Evolutionary conservation across 768 basidiomycete species (phyloP).

Genomic region (Termitomyces sp.): DNA sequence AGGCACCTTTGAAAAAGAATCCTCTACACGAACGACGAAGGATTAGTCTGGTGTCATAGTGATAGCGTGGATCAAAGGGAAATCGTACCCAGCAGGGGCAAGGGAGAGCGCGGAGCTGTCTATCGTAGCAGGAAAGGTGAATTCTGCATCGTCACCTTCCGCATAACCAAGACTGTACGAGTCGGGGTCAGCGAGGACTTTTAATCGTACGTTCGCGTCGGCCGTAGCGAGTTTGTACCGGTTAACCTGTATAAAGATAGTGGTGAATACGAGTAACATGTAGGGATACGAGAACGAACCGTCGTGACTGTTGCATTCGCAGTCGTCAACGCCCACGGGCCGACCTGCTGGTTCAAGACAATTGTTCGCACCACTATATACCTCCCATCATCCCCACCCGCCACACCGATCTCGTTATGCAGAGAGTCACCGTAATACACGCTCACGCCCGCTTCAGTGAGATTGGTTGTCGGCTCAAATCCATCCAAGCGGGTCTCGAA

Average conservation of each 20-base stretch:
- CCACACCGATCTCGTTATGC: constrained; percentile 35
- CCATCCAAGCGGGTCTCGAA: constrained; percentile 31
- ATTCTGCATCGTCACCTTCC: constrained; percentile 23
- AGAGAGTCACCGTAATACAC: constrained; percentile 33
- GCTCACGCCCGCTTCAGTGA: constrained; percentile 35
- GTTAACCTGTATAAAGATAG: constrained; percentile 10
- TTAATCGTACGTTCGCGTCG: constrained; percentile 25
- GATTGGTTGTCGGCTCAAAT: constrained; percentile 25
- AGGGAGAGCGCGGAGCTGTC: constrained; percentile 30
- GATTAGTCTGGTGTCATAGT: not conserved
- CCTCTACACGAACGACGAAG: constrained; percentile 19
- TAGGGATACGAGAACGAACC: constrained; percentile 13
- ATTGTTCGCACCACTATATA: constrained; percentile 27
- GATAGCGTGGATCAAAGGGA: not conserved
- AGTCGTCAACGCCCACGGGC: constrained; percentile 30
- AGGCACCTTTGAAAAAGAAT: constrained; percentile 35
- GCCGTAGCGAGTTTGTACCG: constrained; percentile 18
- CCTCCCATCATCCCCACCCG: constrained; percentile 20
- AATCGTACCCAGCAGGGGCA: constrained; percentile 29
- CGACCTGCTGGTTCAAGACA: constrained; percentile 28
- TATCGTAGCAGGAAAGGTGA: constrained; percentile 24
- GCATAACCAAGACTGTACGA: constrained; percentile 31
- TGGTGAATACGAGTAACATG: not conserved
- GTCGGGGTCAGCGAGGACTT: constrained; percentile 25
- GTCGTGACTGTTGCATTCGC: constrained; percentile 26